A percentile compares a stretch with the other conserved stretches of the same genome.
Evolutionary conservation across 306 rosid species (phyloP).

Genomic region (Glycine tomentella): DNA sequence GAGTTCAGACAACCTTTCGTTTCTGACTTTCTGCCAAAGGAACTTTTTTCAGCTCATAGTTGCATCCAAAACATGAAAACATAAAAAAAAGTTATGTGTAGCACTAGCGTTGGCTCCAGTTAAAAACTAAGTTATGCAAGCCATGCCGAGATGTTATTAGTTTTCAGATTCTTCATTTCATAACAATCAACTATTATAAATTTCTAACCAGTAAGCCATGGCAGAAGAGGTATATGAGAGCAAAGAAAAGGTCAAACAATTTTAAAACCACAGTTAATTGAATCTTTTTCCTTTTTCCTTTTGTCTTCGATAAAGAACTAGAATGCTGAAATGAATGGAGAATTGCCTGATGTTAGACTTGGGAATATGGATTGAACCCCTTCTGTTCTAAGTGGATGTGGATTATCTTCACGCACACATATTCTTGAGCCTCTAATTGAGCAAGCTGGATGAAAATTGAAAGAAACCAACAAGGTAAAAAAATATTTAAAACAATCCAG

Average conservation of each 20-base stretch:
- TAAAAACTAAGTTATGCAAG: conserved; percentile 15
- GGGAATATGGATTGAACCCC: conserved; percentile 59
- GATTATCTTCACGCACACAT: conserved; percentile 49
- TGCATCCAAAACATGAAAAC: conserved; percentile 28
- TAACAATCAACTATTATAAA: conserved; percentile 16
- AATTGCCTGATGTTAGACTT: conserved; percentile 67
- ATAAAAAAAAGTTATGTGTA: background rate
- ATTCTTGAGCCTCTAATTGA: conserved; percentile 59
- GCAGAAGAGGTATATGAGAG: conserved; percentile 13
- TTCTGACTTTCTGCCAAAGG: background rate
- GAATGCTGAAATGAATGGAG: conserved; percentile 45
- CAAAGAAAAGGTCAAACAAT: conserved; percentile 24
- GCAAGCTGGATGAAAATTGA: conserved; percentile 61
- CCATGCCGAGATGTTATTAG: conserved; percentile 20
- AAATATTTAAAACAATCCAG: conserved; percentile 8
- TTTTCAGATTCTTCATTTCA: conserved; percentile 4
- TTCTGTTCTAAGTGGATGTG: conserved; percentile 53
- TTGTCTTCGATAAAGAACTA: conserved; percentile 24
- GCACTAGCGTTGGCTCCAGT: background rate
- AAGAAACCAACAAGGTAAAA: conserved; percentile 25
- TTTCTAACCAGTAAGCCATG: background rate
- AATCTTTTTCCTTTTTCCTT: conserved; percentile 2
- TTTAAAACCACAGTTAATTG: conserved; percentile 21
- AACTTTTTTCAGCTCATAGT: conserved; percentile 12
- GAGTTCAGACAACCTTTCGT: conserved; percentile 13